Percentiles rank a stretch among this genome's conserved stretches.
phyloP scores from a whole-genome alignment of 2,329 filamentous ascomycete species.

The Camptophora hylomeconis region DNA sequence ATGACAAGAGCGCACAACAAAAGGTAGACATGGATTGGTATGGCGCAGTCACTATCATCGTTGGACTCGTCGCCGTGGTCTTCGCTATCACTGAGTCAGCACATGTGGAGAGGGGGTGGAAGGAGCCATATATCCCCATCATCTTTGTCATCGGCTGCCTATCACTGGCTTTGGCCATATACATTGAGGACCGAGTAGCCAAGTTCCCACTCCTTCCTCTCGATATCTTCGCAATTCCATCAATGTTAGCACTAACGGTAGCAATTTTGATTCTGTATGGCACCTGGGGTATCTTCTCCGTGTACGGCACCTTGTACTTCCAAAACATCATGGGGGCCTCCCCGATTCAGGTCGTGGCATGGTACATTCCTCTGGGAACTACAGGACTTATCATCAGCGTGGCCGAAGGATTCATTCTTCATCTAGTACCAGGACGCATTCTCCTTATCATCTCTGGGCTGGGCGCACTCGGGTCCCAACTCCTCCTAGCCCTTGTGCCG shows the following conservation, averaged over 20 bases:
- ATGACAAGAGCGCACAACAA: constrained; percentile 27
- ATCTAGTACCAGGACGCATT: constrained; percentile 48
- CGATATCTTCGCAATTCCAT: constrained; percentile 54
- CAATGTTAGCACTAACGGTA: constrained; percentile 49
- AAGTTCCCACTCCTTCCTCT: constrained; percentile 54
- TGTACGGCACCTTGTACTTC: constrained; percentile 56
- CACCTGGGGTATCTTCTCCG: constrained; percentile 51
- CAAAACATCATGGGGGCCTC: constrained; percentile 40
- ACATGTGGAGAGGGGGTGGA: constrained; percentile 55
- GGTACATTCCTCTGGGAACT: constrained; percentile 53
- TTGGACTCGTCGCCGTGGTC: constrained; percentile 54
- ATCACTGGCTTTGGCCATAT: constrained; percentile 47
- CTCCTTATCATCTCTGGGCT: constrained; percentile 48
- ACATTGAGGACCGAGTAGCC: constrained; percentile 60
- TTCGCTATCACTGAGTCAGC: constrained; percentile 61
- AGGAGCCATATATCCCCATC: constrained; percentile 54
- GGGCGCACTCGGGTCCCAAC: constrained; percentile 42
- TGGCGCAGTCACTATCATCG: constrained; percentile 47
- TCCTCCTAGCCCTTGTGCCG: constrained; percentile 54
- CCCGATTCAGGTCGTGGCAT: constrained; percentile 52
- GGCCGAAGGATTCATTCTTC: constrained; percentile 50
- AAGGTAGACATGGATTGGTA: constrained; percentile 55
- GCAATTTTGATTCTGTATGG: constrained; percentile 55
- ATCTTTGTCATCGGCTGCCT: constrained; percentile 50
- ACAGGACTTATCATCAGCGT: constrained; percentile 54